Base-by-base conservation (phyloP, 768 basidiomycete species). In the Rhizopogon vinicolor region DNA sequence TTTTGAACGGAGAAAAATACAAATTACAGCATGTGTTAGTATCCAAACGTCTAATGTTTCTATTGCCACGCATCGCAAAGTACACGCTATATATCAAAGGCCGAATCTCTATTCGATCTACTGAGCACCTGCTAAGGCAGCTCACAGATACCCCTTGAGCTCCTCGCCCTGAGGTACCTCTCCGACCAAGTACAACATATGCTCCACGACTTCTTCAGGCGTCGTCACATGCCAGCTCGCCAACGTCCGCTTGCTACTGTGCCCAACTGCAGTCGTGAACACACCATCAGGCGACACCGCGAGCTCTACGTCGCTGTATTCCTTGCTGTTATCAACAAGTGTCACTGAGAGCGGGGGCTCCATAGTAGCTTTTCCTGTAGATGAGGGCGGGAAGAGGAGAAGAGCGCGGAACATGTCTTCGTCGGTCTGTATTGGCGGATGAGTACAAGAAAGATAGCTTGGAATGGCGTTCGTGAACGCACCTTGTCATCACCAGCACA, bases 401-500 rank as follows among this genome's bases (percentile, higher is more conserved):
- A 96, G 78, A 0, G 92, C 81, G 60, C 94, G 87, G 89, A 98
- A 98, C 96, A 99, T 99, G 76, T 99, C 96, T 75, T 99, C 96
- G 76, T 98, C 93, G 46, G 95, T 95, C 91, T 89, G 61, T 12
- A 53, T 19, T 7, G 33, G 28, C 18, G n/a, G 22, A 35, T 40
- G 48, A 25, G 19, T 2, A 33, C 13, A 12, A 1, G 14, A 39
- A 28, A 10, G 33, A 22, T 29, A 12, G 5, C n/a, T 13, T 25
- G 13, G 12, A 6, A 25, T 45, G 48, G 41, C 12, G 35, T 37
- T 12, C 5, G 12, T 37, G 5, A 53, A 58, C 55, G 37, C 57
- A 89, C 90, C 84, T 98, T 99, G 76, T 99, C 96, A 65, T 99
- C 96, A 44, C 96, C 96, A 1, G 95, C 96, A 68, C 96, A 99